A percentile compares a stretch with the other conserved stretches of the same genome.
Conservation (phyloP, 345 rosid species). For the Rubroshorea leprosula region DNA sequence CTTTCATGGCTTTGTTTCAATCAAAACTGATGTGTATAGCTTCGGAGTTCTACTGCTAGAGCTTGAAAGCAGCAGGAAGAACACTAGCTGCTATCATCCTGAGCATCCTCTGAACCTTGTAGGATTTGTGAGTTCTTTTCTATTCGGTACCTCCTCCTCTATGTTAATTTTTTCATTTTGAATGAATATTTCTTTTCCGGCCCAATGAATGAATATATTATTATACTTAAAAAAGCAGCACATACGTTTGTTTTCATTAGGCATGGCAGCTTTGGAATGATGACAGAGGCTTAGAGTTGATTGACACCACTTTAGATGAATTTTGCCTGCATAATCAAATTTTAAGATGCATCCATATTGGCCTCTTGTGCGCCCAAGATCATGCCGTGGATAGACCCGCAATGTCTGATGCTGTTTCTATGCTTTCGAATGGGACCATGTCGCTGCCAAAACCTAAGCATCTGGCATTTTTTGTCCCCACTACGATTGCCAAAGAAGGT, state of each 20-base stretch:
- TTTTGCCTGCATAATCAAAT: not conserved
- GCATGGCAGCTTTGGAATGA: constrained; percentile 18
- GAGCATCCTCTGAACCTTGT: constrained; percentile 18
- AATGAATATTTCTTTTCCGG: not conserved
- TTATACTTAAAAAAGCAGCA: not conserved
- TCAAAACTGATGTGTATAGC: constrained; percentile 14
- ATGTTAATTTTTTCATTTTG: not conserved
- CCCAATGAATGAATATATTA: not conserved
- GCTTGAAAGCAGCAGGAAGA: constrained; percentile 16
- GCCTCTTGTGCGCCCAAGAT: constrained; percentile 14
- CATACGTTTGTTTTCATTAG: not conserved
- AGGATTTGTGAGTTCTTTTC: constrained; percentile 12
- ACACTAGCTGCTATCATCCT: not conserved
- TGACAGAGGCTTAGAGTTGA: constrained; percentile 2
- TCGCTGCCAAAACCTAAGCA: constrained; percentile 13
- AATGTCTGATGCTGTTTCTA: constrained; percentile 17
- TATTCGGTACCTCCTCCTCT: not conserved
- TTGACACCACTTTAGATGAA: constrained; percentile 3
- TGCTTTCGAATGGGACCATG: constrained; percentile 8
- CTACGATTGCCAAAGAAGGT: not conserved
- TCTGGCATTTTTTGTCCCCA: not conserved
- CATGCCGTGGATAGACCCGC: constrained; percentile 11
- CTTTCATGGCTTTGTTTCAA: constrained; percentile 6
- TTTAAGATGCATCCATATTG: constrained; percentile 5
- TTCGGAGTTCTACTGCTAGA: constrained; percentile 18